These are phyloP conservation scores for Exophiala aquamarina DNA, from an alignment of 2,329 filamentous ascomycete genomes.

Conservation along the genomic window DNA sequence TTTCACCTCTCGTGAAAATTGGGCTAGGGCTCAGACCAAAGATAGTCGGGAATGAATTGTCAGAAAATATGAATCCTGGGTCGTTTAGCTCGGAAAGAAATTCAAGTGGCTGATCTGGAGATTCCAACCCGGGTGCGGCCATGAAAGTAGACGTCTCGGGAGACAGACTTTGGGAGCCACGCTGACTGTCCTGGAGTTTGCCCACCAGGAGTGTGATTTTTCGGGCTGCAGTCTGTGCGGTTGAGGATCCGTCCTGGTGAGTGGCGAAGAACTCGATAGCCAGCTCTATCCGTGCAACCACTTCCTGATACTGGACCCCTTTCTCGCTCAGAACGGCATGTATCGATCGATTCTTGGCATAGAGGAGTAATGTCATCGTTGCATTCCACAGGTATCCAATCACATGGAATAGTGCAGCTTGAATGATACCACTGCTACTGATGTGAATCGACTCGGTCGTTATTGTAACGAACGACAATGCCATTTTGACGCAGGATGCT, in stretches of 20 bases:
- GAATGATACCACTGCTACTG: slow-evolving; percentile 9
- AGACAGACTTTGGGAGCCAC: too few species aligned
- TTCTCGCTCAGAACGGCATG: slow-evolving; percentile 4
- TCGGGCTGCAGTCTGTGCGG: background rate
- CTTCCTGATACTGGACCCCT: background rate
- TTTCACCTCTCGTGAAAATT: too few species aligned
- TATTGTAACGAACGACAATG: slow-evolving; percentile 1
- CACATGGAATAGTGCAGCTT: slow-evolving; percentile 8
- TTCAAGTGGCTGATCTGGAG: too few species aligned
- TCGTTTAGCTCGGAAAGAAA: too few species aligned
- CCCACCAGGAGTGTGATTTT: too few species aligned
- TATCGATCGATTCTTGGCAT: background rate
- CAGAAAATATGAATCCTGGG: too few species aligned
- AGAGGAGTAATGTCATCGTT: slow-evolving; percentile 8
- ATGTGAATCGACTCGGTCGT: slow-evolving; percentile 6
- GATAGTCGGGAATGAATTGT: too few species aligned
- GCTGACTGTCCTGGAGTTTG: too few species aligned
- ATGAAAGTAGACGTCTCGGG: too few species aligned
- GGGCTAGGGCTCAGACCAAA: too few species aligned
- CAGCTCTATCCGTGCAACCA: background rate
- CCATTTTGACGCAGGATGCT: slow-evolving; percentile 8
- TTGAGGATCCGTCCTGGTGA: slow-evolving; percentile 1
- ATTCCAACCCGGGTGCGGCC: too few species aligned
- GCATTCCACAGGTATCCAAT: slow-evolving; percentile 16
- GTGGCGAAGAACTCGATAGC: slow-evolving; percentile 7